Conservation (phyloP, 129 eudicot species). For the Flaveria linearis region DNA sequence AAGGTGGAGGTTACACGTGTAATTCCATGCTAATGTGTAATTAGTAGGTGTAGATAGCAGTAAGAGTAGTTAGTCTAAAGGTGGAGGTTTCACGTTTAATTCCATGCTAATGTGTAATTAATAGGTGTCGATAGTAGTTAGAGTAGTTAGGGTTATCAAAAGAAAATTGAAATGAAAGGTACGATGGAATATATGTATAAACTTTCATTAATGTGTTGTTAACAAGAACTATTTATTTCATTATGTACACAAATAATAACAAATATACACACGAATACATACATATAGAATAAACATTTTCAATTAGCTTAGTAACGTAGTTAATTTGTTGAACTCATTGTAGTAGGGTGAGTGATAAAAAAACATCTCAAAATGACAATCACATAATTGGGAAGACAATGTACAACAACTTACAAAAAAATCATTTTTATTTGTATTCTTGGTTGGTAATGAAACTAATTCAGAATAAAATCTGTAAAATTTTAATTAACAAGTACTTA, state of each 20-base stretch:
- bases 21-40: no score
- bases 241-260: no score
- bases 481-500: slow-evolving; percentile 10
- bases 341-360: slow-evolving; percentile 7
- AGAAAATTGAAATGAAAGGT: no score
- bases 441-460: slow-evolving; percentile 15
- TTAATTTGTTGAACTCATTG: slow-evolving; percentile 12
- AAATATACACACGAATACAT: neutral
- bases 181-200: neutral
- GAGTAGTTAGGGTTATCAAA: no score
- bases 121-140: no score
- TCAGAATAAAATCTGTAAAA: slow-evolving; percentile 8
- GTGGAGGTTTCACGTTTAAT: no score
- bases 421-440: neutral
- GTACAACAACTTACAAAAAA: slow-evolving; percentile 22
- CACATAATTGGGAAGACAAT: slow-evolving; percentile 24
- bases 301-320: neutral
- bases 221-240: neutral
- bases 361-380: slow-evolving; percentile 13
- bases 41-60: no score
- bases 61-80: no score
- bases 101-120: no score
- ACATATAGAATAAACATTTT: neutral
- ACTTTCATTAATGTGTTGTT: neutral
- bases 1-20: no score